Base-by-base conservation (phyloP, 345 rosid genomes). In the Leavenworthia alabamica region DNA sequence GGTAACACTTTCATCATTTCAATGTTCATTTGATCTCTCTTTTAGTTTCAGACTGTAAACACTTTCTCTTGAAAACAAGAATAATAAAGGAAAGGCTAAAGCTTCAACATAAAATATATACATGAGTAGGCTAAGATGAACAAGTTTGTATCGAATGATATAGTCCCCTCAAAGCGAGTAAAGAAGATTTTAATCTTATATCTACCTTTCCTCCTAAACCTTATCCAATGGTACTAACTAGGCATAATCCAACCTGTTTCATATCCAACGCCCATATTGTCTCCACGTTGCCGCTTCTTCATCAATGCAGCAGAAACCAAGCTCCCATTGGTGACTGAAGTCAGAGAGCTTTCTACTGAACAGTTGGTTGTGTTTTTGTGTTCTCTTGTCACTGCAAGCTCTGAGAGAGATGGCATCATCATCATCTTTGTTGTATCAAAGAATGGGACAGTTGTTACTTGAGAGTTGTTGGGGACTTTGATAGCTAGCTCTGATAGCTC, bases 401-500 rank as follows among this genome's bases (percentile, higher is more conserved):
- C 95, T 0, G 90, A 74, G 19, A 82, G 52, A 43, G 84, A 79
- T 56, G 93, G 83, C 83, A 85, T 72, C 44, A 80, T 85, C 64
- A 81, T 63, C 75, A 71, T 74, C 32, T 84, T 83, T 0, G 74
- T 56, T 5, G 92, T 76, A 57, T 63, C 73, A 37, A 72, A 71
- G 68, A 66, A 71, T 5, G 75, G 61, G 12, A 52, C 75, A 4
- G 44, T 3, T 51, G 75, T 58, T 59, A 78, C 87, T 60, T 83
- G 88, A 46, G 81, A 83, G 62, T 76, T 80, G 33, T 72, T 82
- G 36, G 90, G 77, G 29, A 83, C 87, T 72, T 81, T 84, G 77
- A 84, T 83, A 53, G 97, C 96, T 7, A 85, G 78, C 43, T 84
- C 99, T 4, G 99, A 93, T 65, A 90, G 82, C 74, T 87, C 97